phyloP scores from a whole-genome alignment of 371 early-diverging fungal genomes.

The Mucor indicus region DNA sequence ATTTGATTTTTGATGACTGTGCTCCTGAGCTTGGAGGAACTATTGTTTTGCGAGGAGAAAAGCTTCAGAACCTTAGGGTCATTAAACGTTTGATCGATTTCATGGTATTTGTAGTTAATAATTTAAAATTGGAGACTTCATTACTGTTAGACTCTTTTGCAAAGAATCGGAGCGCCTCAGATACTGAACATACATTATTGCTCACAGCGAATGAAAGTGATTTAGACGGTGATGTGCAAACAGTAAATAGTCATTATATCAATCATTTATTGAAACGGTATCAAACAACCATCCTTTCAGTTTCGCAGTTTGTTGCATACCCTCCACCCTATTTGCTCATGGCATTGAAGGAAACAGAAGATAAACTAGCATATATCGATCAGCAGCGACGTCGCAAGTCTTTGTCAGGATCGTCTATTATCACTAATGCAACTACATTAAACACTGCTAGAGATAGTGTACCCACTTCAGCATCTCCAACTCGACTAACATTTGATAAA shows the following conservation, averaged over 20 bases:
- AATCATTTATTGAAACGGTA: constrained; percentile 45
- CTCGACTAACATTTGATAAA: constrained; percentile 24
- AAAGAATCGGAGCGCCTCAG: constrained; percentile 29
- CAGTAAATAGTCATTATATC: constrained; percentile 12
- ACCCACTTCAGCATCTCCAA: constrained; percentile 21
- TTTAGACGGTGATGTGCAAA: constrained; percentile 10
- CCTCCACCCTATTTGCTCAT: constrained; percentile 82
- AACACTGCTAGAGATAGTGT: neutral
- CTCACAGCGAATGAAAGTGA: neutral
- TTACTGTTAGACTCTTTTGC: constrained; percentile 58
- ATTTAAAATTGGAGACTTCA: constrained; percentile 83
- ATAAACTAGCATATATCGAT: constrained; percentile 25
- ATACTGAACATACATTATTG: neutral
- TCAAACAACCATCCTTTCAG: constrained; percentile 72
- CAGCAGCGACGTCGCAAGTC: constrained; percentile 18
- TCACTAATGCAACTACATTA: constrained; percentile 1
- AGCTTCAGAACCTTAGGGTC: constrained; percentile 52
- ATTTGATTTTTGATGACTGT: constrained; percentile 87
- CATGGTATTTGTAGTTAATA: constrained; percentile 82
- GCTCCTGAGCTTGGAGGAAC: constrained; percentile 81
- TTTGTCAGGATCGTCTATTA: constrained; percentile 4
- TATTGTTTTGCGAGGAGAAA: constrained; percentile 84
- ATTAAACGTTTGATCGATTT: constrained; percentile 81
- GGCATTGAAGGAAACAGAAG: constrained; percentile 65
- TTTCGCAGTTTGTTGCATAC: constrained; percentile 81